Conservation (phyloP, 371 early-diverging fungal species). For the Mortierella sp. region DNA sequence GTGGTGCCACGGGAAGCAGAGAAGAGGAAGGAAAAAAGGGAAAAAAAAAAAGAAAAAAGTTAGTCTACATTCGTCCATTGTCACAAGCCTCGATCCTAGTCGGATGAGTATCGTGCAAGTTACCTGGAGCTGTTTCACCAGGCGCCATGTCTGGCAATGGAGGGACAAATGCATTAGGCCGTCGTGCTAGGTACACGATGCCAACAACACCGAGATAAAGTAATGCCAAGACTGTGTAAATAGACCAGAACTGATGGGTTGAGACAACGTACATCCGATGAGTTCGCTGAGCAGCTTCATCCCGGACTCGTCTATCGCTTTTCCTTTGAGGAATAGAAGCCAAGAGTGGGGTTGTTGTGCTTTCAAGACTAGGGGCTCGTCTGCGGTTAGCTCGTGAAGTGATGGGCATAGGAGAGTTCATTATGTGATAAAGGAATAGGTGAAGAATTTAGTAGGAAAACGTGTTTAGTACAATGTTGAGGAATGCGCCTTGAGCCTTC, state of each 20-base stretch:
- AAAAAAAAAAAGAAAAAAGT: not conserved
- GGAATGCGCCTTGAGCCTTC: slow-evolving; percentile 1
- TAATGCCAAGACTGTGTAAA: slow-evolving; percentile 25
- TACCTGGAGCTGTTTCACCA: slow-evolving; percentile 37
- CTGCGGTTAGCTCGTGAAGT: slow-evolving; percentile 55
- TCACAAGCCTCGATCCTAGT: not conserved
- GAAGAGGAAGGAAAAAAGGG: no score
- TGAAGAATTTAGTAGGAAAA: not conserved
- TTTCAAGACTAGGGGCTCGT: slow-evolving; percentile 43
- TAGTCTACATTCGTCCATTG: not conserved
- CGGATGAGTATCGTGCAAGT: not conserved
- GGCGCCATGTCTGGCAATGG: slow-evolving; percentile 30
- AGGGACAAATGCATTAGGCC: slow-evolving; percentile 28
- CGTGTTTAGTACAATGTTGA: not conserved
- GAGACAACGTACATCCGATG: slow-evolving; percentile 38
- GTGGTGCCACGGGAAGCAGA: not conserved
- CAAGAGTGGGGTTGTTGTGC: slow-evolving; percentile 35
- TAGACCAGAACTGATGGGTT: slow-evolving; percentile 24
- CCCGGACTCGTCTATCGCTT: slow-evolving; percentile 27
- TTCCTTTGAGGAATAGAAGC: slow-evolving; percentile 36
- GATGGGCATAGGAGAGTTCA: slow-evolving; percentile 44
- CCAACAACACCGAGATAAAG: slow-evolving; percentile 22
- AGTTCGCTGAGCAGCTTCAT: slow-evolving; percentile 33
- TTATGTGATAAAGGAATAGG: not conserved
- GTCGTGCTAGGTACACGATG: slow-evolving; percentile 26